phyloP scores from a whole-genome alignment of 2,329 filamentous ascomycete genomes.

The Xylaria sp. region DNA sequence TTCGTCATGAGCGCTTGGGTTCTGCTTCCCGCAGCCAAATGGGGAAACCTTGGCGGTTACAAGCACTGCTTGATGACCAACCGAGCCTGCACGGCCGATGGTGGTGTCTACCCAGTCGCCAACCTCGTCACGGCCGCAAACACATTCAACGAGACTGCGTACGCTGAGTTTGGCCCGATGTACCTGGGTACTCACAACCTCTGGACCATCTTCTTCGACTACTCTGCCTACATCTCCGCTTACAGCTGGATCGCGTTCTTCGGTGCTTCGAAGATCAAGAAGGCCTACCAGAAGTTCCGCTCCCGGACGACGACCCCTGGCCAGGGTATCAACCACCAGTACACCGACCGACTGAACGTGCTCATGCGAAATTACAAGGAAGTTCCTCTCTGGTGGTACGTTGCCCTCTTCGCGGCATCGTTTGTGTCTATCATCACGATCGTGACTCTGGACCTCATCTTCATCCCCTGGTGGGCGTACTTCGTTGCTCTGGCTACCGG shows the following conservation, averaged over 20 bases:
- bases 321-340: slow-evolving; percentile 48
- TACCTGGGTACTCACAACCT: slow-evolving; percentile 53
- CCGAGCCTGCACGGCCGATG: slow-evolving; percentile 45
- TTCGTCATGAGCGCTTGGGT: slow-evolving; percentile 55
- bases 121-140: slow-evolving; percentile 39
- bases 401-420: slow-evolving; percentile 43
- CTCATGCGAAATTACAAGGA: slow-evolving; percentile 53
- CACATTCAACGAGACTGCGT: slow-evolving; percentile 46
- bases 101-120: slow-evolving; percentile 40
- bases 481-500: slow-evolving; percentile 53
- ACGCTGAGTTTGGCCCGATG: slow-evolving; percentile 46
- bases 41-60: slow-evolving; percentile 48
- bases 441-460: slow-evolving; percentile 46
- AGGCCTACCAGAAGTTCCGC: slow-evolving; percentile 41
- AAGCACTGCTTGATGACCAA: slow-evolving; percentile 55
- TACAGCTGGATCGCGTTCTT: slow-evolving; percentile 56
- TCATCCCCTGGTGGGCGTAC: slow-evolving; percentile 56
- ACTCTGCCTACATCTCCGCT: slow-evolving; percentile 53
- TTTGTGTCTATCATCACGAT: slow-evolving; percentile 46
- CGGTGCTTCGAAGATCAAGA: slow-evolving; percentile 44
- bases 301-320: slow-evolving; percentile 31
- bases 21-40: slow-evolving; percentile 54
- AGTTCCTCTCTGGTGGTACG: slow-evolving; percentile 55
- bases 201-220: slow-evolving; percentile 57
- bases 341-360: slow-evolving; percentile 54